phyloP scores from a whole-genome alignment of 306 rosid species.

The Cucurbita argyrosperma region DNA sequence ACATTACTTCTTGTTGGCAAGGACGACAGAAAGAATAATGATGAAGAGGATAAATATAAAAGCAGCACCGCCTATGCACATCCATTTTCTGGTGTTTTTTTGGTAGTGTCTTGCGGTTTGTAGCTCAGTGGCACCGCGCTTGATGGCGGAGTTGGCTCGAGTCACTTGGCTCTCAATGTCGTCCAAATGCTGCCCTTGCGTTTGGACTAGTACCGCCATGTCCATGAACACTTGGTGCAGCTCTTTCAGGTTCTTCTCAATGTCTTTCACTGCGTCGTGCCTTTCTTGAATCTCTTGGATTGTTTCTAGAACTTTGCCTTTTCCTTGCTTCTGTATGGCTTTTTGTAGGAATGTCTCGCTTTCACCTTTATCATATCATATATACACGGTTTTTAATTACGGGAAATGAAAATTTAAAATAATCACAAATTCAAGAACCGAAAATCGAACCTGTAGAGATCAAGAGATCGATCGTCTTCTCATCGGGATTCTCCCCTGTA shows the following conservation, averaged over 20 bases:
- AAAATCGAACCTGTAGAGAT: conserved; percentile 55
- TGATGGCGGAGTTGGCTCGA: conserved; percentile 46
- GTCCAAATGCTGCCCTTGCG: conserved; percentile 59
- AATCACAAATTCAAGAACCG: background rate
- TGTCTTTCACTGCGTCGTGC: conserved; percentile 54
- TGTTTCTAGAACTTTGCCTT: conserved; percentile 48
- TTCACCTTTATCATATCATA: conserved; percentile 28
- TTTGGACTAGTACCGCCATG: conserved; percentile 78
- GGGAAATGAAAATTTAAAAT: background rate
- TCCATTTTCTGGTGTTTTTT: conserved; percentile 47
- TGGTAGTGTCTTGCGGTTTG: conserved; percentile 34
- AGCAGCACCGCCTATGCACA: conserved; percentile 28
- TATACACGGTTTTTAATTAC: too few relatives aligned
- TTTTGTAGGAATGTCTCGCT: conserved; percentile 66
- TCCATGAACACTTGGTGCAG: conserved; percentile 78
- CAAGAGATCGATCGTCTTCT: conserved; percentile 57
- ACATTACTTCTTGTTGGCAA: background rate
- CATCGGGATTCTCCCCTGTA: conserved; percentile 87
- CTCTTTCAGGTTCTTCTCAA: conserved; percentile 61
- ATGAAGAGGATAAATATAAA: conserved; percentile 29
- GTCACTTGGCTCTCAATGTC: conserved; percentile 62
- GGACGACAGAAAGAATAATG: conserved; percentile 29
- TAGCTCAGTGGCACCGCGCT: conserved; percentile 30
- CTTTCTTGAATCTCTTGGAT: conserved; percentile 74
- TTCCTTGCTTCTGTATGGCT: conserved; percentile 67